A percentile compares a stretch with the other conserved stretches of the same genome.
Conservation (phyloP, 2,329 filamentous ascomycete species). For the Ceratocystis diversiconidia region DNA sequence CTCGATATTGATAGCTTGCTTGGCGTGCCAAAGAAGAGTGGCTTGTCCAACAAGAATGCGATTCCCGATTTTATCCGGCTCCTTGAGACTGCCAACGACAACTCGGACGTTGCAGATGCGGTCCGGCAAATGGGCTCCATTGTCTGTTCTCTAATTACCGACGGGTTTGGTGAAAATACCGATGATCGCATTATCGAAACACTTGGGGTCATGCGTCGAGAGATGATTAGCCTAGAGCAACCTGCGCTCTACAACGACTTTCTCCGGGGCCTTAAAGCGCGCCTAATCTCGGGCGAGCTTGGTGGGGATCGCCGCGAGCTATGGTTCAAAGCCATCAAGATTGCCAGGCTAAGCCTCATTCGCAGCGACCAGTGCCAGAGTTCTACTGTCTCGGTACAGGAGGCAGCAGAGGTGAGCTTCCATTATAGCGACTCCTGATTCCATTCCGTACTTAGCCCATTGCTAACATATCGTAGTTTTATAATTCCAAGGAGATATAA, state of each 20-base stretch:
- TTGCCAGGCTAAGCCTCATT: constrained; percentile 57
- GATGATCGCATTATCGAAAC: constrained; percentile 66
- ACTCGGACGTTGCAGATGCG: constrained; percentile 50
- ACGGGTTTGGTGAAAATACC: constrained; percentile 60
- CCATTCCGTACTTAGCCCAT: not conserved
- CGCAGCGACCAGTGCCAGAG: constrained; percentile 45
- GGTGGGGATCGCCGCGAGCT: constrained; percentile 67
- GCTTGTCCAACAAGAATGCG: constrained; percentile 51
- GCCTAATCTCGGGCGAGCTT: constrained; percentile 53
- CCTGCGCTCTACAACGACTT: constrained; percentile 65
- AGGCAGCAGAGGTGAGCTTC: constrained; percentile 47
- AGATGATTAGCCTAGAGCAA: constrained; percentile 61
- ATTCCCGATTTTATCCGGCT: constrained; percentile 84
- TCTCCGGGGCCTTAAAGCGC: constrained; percentile 54
- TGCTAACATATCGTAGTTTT: constrained; percentile 17
- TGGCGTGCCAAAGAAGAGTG: constrained; percentile 17
- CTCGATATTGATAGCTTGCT: constrained; percentile 76
- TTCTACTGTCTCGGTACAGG: constrained; percentile 53
- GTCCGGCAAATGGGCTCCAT: constrained; percentile 61
- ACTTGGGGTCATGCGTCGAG: constrained; percentile 62
- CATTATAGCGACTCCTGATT: not conserved
- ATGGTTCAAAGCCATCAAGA: constrained; percentile 57
- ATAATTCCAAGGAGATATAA: constrained; percentile 26
- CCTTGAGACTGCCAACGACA: constrained; percentile 45
- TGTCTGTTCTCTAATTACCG: constrained; percentile 51